Percentiles rank a stretch among this genome's conserved stretches.
phyloP scores from a whole-genome alignment of 257 asterid genomes.

The Coffea canephora region DNA sequence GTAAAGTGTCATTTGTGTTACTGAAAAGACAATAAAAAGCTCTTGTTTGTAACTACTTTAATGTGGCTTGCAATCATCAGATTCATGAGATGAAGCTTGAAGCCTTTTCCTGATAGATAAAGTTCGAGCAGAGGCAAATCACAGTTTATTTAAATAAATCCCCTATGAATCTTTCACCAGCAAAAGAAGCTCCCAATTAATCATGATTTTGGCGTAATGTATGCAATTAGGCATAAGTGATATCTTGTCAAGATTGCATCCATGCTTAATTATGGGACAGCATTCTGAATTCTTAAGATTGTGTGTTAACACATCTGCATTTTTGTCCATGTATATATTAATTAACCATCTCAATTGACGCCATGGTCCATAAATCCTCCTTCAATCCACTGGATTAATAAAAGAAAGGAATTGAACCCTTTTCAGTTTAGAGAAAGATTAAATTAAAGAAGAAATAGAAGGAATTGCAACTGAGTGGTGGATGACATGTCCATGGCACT shows the following conservation, averaged over 20 bases:
- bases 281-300: background rate
- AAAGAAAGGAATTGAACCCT: background rate
- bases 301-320: background rate
- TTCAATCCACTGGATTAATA: background rate
- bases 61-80: constrained; percentile 28
- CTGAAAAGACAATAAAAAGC: constrained; percentile 29
- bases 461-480: background rate
- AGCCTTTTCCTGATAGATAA: constrained; percentile 17
- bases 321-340: background rate
- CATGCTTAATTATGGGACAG: background rate
- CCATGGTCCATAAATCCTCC: background rate
- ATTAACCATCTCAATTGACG: background rate
- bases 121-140: background rate
- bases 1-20: constrained; percentile 23
- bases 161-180: constrained; percentile 5
- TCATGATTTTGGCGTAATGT: background rate
- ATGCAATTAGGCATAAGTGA: background rate
- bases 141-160: background rate
- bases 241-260: background rate
- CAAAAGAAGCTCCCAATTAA: background rate
- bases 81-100: constrained; percentile 7
- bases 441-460: background rate
- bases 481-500: background rate
- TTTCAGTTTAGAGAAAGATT: background rate
- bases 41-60: constrained; percentile 30